Conservation (phyloP, 2,329 filamentous ascomycete species). For the Sarocladium kiliense region DNA sequence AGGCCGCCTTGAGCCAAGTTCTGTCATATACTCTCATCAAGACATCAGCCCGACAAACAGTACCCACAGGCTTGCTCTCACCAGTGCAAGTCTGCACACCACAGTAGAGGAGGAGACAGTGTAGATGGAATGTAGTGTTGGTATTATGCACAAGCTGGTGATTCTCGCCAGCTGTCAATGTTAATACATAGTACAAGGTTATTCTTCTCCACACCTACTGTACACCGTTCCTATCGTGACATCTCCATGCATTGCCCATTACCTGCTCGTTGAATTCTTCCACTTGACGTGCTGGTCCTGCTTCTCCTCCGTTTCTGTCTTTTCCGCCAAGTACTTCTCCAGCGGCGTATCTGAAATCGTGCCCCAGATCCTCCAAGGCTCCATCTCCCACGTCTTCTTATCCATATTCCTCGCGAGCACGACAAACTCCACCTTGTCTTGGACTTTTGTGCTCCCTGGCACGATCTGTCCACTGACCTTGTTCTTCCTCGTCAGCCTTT, state of each 20-base stretch:
- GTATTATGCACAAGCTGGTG: conserved; percentile 6
- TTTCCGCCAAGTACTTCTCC: conserved; percentile 32
- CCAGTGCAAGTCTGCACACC: neutral
- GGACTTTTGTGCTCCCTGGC: conserved; percentile 42
- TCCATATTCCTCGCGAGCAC: conserved; percentile 50
- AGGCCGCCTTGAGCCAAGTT: too few relatives aligned
- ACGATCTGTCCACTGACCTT: conserved; percentile 31
- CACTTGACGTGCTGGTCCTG: conserved; percentile 28
- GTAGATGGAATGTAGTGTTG: neutral
- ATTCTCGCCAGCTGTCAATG: conserved; percentile 3
- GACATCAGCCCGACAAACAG: too few relatives aligned
- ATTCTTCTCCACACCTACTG: neutral
- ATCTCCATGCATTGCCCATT: neutral
- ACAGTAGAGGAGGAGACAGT: neutral
- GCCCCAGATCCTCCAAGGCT: conserved; percentile 61
- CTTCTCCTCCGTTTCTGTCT: conserved; percentile 27
- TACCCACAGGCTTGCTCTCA: too few relatives aligned
- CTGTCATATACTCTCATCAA: too few relatives aligned
- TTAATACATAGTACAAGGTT: conserved; percentile 6
- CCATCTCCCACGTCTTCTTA: conserved; percentile 39
- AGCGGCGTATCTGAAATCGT: conserved; percentile 50
- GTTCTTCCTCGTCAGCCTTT: conserved; percentile 43
- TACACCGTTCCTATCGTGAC: neutral
- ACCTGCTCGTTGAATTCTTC: conserved; percentile 13
- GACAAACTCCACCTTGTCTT: conserved; percentile 58